Evolutionary conservation across 768 basidiomycete genomes (phyloP).

Genomic region (Krasilnikovozyma curviuscula): DNA sequence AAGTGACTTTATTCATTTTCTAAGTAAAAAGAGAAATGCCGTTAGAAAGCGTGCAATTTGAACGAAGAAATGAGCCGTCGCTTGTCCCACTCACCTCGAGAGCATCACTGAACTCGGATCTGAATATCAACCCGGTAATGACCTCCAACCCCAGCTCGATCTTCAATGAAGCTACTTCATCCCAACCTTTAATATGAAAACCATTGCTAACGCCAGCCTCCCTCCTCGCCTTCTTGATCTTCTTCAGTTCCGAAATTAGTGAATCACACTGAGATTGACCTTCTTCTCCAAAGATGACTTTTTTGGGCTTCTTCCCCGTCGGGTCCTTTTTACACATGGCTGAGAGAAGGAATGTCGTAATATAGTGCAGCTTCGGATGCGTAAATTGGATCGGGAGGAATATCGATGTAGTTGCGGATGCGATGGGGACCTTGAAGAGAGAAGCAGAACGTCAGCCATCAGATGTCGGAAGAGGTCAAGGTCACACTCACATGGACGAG

Average conservation of each 20-base stretch:
- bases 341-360: too few species aligned
- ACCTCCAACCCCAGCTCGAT: conserved; percentile 6
- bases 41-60: neutral
- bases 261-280: too few species aligned
- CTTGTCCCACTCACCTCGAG: neutral
- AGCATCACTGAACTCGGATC: conserved; percentile 7
- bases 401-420: too few species aligned
- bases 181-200: neutral
- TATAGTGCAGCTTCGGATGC: too few species aligned
- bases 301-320: conserved; percentile 9
- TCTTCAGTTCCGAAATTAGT: too few species aligned
- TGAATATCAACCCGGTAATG: neutral
- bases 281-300: conserved; percentile 6
- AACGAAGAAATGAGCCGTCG: neutral
- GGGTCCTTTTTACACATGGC: too few species aligned
- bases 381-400: too few species aligned
- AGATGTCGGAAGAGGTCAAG: too few species aligned
- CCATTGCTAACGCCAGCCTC: neutral
- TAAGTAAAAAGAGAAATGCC: neutral
- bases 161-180: neutral
- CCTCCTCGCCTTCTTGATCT: neutral
- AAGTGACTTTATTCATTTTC: conserved; percentile 2
- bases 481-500: too few species aligned
- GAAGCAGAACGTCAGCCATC: too few species aligned
- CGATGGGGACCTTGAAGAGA: too few species aligned